Conservation (phyloP, 257 asterid genomes). For the Solanum lignicaule region DNA sequence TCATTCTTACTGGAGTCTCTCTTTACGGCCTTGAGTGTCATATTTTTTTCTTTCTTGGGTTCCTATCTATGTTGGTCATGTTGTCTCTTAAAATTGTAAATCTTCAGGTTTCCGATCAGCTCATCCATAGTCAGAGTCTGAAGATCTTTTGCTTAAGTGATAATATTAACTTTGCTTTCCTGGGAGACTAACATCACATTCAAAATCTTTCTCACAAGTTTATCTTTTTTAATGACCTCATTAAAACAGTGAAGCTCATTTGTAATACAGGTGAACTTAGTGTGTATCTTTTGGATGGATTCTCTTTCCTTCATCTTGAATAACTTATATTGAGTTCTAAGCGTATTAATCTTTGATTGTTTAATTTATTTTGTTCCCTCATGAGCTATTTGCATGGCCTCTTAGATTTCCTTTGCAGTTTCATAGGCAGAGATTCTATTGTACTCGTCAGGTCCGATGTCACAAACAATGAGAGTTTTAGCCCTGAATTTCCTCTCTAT, state of each 20-base stretch:
- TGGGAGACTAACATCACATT: background rate
- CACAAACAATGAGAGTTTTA: background rate
- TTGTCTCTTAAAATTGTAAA: too few relatives aligned
- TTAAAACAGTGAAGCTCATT: background rate
- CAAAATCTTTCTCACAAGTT: background rate
- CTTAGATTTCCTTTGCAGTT: background rate
- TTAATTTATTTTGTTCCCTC: background rate
- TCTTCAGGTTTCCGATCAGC: background rate
- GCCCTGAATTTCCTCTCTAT: background rate
- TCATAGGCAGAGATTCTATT: background rate
- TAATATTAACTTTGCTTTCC: background rate
- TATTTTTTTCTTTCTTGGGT: background rate
- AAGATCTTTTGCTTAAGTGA: background rate
- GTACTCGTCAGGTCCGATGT: background rate
- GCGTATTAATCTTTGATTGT: background rate
- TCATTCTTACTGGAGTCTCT: background rate
- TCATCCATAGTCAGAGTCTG: background rate
- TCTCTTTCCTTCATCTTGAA: background rate
- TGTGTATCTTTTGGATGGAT: background rate
- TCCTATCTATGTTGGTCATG: background rate
- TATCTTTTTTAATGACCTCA: background rate
- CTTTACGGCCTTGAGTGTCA: background rate
- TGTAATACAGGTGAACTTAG: background rate
- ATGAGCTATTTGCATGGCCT: background rate
- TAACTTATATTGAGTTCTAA: background rate